phyloP scores from a whole-genome alignment of 345 rosid species.

The Pugionium cornutum region DNA sequence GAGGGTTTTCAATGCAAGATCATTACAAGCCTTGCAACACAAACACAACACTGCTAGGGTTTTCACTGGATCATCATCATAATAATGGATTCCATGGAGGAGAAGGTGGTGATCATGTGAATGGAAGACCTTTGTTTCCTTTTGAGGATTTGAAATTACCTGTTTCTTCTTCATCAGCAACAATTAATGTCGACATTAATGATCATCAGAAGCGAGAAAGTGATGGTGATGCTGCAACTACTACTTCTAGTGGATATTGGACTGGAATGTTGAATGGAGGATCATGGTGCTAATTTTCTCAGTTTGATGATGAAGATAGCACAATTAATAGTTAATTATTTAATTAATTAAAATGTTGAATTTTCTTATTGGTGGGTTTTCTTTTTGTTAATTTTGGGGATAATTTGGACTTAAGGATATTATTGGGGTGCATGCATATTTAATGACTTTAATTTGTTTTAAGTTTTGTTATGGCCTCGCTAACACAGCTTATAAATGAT shows the following conservation, averaged over 20 bases:
- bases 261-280: conserved; percentile 95
- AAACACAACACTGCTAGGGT: conserved; percentile 50
- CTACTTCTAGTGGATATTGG: conserved; percentile 75
- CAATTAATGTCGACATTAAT: conserved; percentile 39
- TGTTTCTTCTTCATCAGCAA: conserved; percentile 47
- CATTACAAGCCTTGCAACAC: conserved; percentile 65
- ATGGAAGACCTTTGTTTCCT: conserved; percentile 76
- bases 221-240: conserved; percentile 44
- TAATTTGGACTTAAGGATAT: conserved; percentile 31
- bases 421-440: conserved; percentile 41
- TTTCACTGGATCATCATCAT: conserved; percentile 77
- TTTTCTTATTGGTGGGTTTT: conserved; percentile 26
- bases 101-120: conserved; percentile 46
- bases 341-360: conserved; percentile 34
- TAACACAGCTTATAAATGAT: conserved; percentile 45
- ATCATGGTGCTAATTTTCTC: conserved; percentile 66
- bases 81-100: conserved; percentile 51
- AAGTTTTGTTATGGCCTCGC: conserved; percentile 28
- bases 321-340: conserved; percentile 34
- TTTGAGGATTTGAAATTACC: conserved; percentile 85
- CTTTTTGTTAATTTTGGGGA: conserved; percentile 24
- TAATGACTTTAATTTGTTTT: conserved; percentile 44
- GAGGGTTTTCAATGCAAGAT: conserved; percentile 69
- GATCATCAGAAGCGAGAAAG: conserved; percentile 57
- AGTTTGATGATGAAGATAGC: conserved; percentile 33